Percentiles rank a stretch among this genome's conserved stretches.
Conservation (phyloP, 2,329 filamentous ascomycete species). For the Neofusicoccum sp. region DNA sequence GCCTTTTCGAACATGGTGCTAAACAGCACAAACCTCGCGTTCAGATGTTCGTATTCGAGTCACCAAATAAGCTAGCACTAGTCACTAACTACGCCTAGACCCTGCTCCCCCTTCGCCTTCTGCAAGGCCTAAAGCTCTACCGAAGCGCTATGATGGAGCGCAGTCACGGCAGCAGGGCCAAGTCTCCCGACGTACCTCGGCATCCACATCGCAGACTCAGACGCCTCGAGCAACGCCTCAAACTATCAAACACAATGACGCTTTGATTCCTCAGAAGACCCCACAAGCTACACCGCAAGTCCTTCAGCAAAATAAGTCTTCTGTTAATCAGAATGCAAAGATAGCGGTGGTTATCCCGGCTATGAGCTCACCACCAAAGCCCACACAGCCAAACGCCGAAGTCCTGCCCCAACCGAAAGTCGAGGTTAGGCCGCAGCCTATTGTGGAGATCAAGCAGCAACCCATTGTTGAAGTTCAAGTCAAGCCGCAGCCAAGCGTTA, state of each 20-base stretch:
- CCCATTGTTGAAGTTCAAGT: background rate
- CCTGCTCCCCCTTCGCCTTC: slow-evolving; percentile 3
- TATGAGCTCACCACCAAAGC: background rate
- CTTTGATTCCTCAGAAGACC: background rate
- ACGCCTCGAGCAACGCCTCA: background rate
- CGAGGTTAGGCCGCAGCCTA: background rate
- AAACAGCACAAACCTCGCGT: slow-evolving; percentile 39
- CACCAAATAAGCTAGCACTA: too few species aligned
- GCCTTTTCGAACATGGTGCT: slow-evolving; percentile 57
- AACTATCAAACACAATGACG: background rate
- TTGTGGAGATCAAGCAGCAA: background rate
- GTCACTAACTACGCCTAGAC: background rate
- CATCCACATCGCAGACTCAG: background rate
- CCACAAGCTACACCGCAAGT: background rate
- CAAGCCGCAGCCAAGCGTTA: background rate
- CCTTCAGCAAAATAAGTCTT: background rate
- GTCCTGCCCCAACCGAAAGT: too few species aligned
- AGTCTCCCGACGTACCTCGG: background rate
- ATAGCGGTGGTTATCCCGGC: slow-evolving; percentile 14
- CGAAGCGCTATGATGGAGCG: background rate
- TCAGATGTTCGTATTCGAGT: slow-evolving; percentile 34
- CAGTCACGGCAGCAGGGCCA: background rate
- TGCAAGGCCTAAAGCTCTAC: background rate
- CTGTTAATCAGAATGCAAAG: background rate
- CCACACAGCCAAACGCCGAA: too few species aligned